phyloP scores from a whole-genome alignment of 192 early-diverging fungal genomes.

The Chytriomyces hyalinus region DNA sequence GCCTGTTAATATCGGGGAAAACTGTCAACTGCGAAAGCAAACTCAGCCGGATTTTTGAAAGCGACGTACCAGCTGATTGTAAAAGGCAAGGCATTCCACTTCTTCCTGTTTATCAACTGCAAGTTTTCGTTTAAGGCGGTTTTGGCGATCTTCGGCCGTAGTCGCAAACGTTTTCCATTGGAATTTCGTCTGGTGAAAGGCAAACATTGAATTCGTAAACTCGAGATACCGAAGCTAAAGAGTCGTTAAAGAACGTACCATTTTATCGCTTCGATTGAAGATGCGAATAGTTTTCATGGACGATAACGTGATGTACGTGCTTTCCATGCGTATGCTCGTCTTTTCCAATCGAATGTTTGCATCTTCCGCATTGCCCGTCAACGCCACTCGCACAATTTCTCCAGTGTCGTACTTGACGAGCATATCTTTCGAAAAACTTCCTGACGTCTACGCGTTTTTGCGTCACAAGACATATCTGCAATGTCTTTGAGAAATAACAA shows the following conservation, averaged over 20 bases:
- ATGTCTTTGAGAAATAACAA: not conserved
- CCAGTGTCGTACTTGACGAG: constrained; percentile 58
- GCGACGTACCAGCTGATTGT: constrained; percentile 30
- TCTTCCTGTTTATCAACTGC: constrained; percentile 43
- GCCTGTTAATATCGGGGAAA: constrained; percentile 2
- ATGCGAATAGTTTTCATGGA: constrained; percentile 55
- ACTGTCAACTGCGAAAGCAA: constrained; percentile 14
- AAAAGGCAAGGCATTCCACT: constrained; percentile 40
- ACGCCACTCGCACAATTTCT: constrained; percentile 43
- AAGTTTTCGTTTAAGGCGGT: constrained; percentile 38
- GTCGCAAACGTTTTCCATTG: constrained; percentile 61
- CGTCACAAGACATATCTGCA: not conserved
- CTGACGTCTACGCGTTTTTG: constrained; percentile 44
- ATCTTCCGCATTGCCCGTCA: constrained; percentile 56
- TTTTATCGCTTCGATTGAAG: constrained; percentile 55
- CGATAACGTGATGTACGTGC: constrained; percentile 58
- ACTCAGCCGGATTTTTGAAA: not conserved
- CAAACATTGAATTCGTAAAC: not conserved
- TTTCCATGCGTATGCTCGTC: constrained; percentile 49
- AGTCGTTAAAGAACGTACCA: constrained; percentile 40
- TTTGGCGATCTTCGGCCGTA: constrained; percentile 50
- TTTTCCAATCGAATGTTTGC: constrained; percentile 62
- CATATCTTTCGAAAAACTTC: constrained; percentile 48
- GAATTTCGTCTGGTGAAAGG: constrained; percentile 49
- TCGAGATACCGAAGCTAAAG: constrained; percentile 4